Base-by-base conservation (phyloP, 495 filamentous ascomycete species). In the Tuber calosporum region DNA sequence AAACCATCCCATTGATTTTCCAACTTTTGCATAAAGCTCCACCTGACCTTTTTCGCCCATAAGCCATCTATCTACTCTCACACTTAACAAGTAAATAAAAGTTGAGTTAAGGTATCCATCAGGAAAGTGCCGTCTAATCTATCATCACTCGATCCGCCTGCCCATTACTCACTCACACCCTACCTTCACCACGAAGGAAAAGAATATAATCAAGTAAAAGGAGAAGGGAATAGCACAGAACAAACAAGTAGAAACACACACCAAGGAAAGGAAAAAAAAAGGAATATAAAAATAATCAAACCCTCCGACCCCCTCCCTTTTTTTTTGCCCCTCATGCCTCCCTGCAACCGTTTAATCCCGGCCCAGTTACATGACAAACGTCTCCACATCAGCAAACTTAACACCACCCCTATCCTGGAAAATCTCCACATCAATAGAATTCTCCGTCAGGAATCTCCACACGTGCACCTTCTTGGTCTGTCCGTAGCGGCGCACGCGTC, bases 361-460 rank as follows among this genome's bases (percentile, higher is more conserved):
- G 22, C 45, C 20, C 20, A 30, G 48, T 58, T 62, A 62, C 26
- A 62, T 62, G 13, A 62, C 53, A 62, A 62, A 62, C 53, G 30
- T 62, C 26, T 62, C 53, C 53, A 62, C 76, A 41, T 77, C 76
- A 30, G 73, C 73, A 34, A 78, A 78, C 34, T 83, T 80, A 13
- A 73, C 77, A 19, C 75, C 79, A 1, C 74, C 78, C 8, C 84
- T 82, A 22, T 83, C 82, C 76, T 90, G 84, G 36, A 92, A 84
- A 45, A 91, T 86, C 75, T 90, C 87, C 41, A 92, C 88, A 70
- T 96, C 93, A 40, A 92, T 86, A 0, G 92, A 93, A 70, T 85
- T 80, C 66, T 84, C 83, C 0, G 87, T 85, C 38, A 90, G 81
- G 69, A 94, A 87, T 67, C 91, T 87, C 82, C 91, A 92, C n/a